A percentile compares a stretch with the other conserved stretches of the same genome.
Evolutionary conservation across 805 yeast species (phyloP).

Genomic region (Ogataea pini): DNA sequence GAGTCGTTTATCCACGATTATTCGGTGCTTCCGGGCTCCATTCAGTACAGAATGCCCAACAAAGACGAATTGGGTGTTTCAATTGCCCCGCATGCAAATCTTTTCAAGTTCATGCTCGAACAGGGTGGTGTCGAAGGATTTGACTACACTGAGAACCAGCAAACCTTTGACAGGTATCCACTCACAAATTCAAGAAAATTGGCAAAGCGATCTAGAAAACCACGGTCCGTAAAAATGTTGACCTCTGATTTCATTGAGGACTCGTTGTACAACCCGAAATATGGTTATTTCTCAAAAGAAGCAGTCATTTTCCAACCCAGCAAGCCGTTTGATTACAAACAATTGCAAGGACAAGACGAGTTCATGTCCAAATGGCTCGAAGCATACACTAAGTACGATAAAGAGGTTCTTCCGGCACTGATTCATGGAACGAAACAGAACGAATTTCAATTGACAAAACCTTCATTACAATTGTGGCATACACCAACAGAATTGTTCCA

Average conservation of each 20-base stretch:
- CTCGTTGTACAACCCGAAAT: slow-evolving; percentile 74
- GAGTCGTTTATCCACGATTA: slow-evolving; percentile 36
- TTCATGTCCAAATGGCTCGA: slow-evolving; percentile 68
- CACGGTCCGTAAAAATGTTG: slow-evolving; percentile 67
- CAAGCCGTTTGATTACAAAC: slow-evolving; percentile 61
- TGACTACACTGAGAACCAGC: slow-evolving; percentile 34
- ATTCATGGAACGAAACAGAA: slow-evolving; percentile 21
- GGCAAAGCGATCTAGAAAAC: slow-evolving; percentile 46
- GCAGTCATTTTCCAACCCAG: slow-evolving; percentile 75
- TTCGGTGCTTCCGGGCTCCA: slow-evolving; percentile 32
- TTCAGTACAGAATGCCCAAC: slow-evolving; percentile 34
- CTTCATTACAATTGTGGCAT: slow-evolving; percentile 76
- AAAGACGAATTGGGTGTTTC: slow-evolving; percentile 22
- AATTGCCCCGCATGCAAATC: slow-evolving; percentile 25
- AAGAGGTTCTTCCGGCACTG: slow-evolving; percentile 25
- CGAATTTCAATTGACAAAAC: slow-evolving; percentile 31
- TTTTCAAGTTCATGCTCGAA: slow-evolving; percentile 31
- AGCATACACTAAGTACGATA: slow-evolving; percentile 57
- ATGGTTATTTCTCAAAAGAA: slow-evolving; percentile 79
- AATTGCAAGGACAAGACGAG: slow-evolving; percentile 62
- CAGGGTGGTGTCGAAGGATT: slow-evolving; percentile 40
- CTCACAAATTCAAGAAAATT: slow-evolving; percentile 40
- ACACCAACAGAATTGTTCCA: slow-evolving; percentile 86
- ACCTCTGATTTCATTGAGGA: slow-evolving; percentile 81
- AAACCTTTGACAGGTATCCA: slow-evolving; percentile 45